A percentile compares a stretch with the other conserved stretches of the same genome.
These are phyloP conservation scores for Penicillium pancosmium DNA, from an alignment of 495 filamentous ascomycete species.

Conservation along the genomic window DNA sequence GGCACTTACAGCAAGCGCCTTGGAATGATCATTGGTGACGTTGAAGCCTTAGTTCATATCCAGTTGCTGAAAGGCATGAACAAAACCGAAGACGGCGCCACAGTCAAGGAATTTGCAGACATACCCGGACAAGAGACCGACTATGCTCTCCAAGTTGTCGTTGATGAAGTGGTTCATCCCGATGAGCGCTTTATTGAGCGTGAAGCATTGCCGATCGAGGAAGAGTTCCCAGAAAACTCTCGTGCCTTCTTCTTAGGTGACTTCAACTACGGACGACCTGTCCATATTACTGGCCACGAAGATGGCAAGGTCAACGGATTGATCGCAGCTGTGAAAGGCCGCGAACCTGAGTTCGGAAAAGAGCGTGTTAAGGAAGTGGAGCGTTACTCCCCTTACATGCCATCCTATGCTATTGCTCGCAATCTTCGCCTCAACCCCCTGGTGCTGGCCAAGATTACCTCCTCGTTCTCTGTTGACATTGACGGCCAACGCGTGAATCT, in stretches of 20 bases:
- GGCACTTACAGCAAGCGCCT: conserved; percentile 84
- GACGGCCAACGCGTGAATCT: conserved; percentile 81
- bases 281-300: conserved; percentile 77
- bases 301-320: conserved; percentile 75
- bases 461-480: conserved; percentile 82
- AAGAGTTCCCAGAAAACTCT: conserved; percentile 85
- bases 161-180: conserved; percentile 87
- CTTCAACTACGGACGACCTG: conserved; percentile 85
- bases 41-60: conserved; percentile 88
- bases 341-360: conserved; percentile 80
- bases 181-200: conserved; percentile 92
- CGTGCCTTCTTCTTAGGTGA: conserved; percentile 96
- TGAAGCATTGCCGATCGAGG: conserved; percentile 79
- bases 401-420: conserved; percentile 83
- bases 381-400: conserved; percentile 70
- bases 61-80: conserved; percentile 88
- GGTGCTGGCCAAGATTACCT: conserved; percentile 92
- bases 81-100: conserved; percentile 89
- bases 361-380: conserved; percentile 70
- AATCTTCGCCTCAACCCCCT: conserved; percentile 81
- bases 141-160: conserved; percentile 86
- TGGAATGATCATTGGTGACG: conserved; percentile 81
- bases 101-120: conserved; percentile 88
- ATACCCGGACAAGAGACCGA: conserved; percentile 91
- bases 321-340: conserved; percentile 65